Evolutionary conservation across 129 eudicot genomes (phyloP).

Genomic region (Calendula officinalis): DNA sequence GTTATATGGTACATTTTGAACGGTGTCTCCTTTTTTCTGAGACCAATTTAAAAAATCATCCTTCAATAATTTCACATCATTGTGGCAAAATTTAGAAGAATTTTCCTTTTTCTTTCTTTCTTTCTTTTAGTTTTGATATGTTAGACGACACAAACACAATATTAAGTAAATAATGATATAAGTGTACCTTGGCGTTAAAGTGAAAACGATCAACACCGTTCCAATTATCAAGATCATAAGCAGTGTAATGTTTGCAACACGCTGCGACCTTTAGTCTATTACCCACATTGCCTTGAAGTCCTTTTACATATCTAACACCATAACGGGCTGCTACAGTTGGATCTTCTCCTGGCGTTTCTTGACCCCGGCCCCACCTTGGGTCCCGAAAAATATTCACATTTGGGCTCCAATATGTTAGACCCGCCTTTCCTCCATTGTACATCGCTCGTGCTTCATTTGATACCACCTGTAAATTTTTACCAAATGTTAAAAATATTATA

Average conservation of each 20-base stretch:
- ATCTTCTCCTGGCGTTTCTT: slow-evolving; percentile 98
- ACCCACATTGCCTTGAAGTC: slow-evolving; percentile 70
- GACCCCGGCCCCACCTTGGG: slow-evolving; percentile 98
- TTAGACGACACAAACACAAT: background rate
- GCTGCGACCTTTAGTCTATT: slow-evolving; percentile 80
- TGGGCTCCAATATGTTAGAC: slow-evolving; percentile 95
- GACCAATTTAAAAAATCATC: background rate
- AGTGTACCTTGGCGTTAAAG: slow-evolving; percentile 81
- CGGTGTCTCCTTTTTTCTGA: background rate
- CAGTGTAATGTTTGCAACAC: slow-evolving; percentile 94
- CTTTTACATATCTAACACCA: slow-evolving; percentile 73
- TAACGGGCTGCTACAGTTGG: slow-evolving; percentile 65
- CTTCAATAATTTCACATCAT: background rate
- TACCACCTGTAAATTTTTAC: slow-evolving; percentile 56
- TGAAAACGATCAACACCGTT: slow-evolving; percentile 81
- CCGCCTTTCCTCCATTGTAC: slow-evolving; percentile 90
- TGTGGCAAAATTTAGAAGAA: background rate
- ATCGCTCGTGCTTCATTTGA: slow-evolving; percentile 94
- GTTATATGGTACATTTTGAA: slow-evolving; percentile 4
- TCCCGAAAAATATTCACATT: slow-evolving; percentile 90
- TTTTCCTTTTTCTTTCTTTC: background rate
- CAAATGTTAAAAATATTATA: no score
- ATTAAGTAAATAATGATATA: background rate
- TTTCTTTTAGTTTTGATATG: background rate
- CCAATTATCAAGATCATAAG: slow-evolving; percentile 93